phyloP scores from a whole-genome alignment of 2,329 filamentous ascomycete species.

The Aspergillus ruber region DNA sequence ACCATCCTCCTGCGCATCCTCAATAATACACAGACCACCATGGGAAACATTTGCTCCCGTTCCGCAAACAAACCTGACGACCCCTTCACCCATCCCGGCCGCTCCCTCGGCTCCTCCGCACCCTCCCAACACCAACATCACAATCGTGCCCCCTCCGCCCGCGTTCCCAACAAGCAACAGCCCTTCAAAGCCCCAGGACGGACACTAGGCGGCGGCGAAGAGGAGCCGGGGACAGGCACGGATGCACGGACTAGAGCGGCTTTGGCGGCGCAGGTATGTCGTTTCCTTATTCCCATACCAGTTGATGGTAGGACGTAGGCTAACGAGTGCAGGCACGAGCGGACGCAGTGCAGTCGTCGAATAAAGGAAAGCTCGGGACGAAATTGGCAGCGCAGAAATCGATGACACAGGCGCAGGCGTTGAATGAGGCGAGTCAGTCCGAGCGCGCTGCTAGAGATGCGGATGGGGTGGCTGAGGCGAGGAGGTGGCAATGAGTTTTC shows the following conservation, averaged over 20 bases:
- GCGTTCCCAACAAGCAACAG: constrained; percentile 31
- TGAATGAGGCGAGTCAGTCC: constrained; percentile 61
- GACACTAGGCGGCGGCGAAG: constrained; percentile 55
- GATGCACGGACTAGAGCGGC: constrained; percentile 70
- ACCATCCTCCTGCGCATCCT: too few relatives aligned
- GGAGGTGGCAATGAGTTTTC: constrained; percentile 49
- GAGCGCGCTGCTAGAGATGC: constrained; percentile 62
- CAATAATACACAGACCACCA: constrained; percentile 35
- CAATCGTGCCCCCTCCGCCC: constrained; percentile 43
- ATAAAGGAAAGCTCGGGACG: constrained; percentile 61
- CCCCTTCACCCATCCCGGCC: constrained; percentile 66
- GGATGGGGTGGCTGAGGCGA: constrained; percentile 54
- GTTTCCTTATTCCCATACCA: background rate
- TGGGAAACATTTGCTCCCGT: constrained; percentile 87
- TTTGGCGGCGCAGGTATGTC: constrained; percentile 72
- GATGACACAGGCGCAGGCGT: constrained; percentile 60
- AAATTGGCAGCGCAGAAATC: constrained; percentile 71
- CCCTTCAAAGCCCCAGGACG: constrained; percentile 48
- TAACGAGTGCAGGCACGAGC: constrained; percentile 55
- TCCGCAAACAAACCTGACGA: constrained; percentile 54
- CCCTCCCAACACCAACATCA: constrained; percentile 27
- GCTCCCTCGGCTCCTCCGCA: constrained; percentile 55
- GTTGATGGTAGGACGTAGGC: background rate
- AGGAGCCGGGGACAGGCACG: constrained; percentile 5
- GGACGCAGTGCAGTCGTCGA: constrained; percentile 41